Evolutionary conservation across 2,329 filamentous ascomycete species (phyloP).

Genomic region (Tolypocladium inflatum): DNA sequence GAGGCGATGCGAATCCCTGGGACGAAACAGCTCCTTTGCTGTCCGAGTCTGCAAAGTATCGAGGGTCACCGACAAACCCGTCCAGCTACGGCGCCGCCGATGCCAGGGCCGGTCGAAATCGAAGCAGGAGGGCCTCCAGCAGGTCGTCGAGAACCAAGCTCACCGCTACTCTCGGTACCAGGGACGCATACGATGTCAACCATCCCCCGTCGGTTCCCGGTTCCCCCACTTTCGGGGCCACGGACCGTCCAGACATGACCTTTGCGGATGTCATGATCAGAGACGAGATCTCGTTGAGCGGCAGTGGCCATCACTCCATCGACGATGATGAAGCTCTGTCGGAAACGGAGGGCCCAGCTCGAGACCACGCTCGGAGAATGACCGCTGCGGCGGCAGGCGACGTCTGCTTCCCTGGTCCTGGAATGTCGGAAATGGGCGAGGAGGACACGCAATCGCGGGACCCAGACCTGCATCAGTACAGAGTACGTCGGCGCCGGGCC

Average conservation of each 20-base stretch:
- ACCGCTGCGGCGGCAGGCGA: slow-evolving; percentile 67
- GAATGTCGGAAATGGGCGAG: slow-evolving; percentile 68
- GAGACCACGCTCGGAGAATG: slow-evolving; percentile 33
- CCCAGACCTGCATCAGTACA: slow-evolving; percentile 21
- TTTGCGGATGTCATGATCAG: slow-evolving; percentile 64
- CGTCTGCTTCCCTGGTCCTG: slow-evolving; percentile 76
- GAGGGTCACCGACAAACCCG: slow-evolving; percentile 12
- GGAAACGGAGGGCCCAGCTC: slow-evolving; percentile 13
- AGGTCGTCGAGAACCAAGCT: slow-evolving; percentile 39
- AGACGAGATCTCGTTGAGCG: slow-evolving; percentile 44
- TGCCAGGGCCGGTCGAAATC: slow-evolving; percentile 17
- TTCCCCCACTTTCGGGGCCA: slow-evolving; percentile 43
- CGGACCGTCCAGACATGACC: slow-evolving; percentile 42
- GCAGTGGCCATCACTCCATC: slow-evolving; percentile 17
- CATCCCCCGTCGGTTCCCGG: slow-evolving; percentile 60
- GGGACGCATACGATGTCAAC: slow-evolving; percentile 52
- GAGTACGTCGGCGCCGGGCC: slow-evolving; percentile 49
- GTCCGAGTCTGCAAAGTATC: slow-evolving; percentile 20
- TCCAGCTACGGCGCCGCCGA: slow-evolving; percentile 35
- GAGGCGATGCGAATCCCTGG: slow-evolving; percentile 30
- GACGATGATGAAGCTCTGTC: slow-evolving; percentile 22
- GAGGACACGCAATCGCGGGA: slow-evolving; percentile 53
- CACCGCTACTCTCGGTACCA: slow-evolving; percentile 18
- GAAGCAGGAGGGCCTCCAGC: slow-evolving; percentile 39
- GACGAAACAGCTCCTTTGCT: slow-evolving; percentile 49